These are phyloP conservation scores for Paraphaeosphaeria sporulosa DNA, from an alignment of 2,329 filamentous ascomycete species.

Conservation along the genomic window DNA sequence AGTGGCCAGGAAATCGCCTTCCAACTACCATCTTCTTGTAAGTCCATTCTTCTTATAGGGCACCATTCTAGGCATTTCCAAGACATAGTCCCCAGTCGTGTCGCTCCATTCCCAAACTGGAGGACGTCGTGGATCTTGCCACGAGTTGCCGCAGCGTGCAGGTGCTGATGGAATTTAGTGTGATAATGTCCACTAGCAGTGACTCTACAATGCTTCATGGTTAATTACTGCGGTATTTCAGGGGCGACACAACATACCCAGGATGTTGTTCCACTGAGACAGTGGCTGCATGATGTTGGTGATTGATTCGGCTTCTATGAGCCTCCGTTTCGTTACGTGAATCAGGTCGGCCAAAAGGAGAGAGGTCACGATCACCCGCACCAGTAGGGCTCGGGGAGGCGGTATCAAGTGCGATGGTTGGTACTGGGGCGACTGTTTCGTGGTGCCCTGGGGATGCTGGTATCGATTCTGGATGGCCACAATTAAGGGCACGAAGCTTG, in stretches of 20 bases:
- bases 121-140: slow-evolving; percentile 75
- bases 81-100: slow-evolving; percentile 62
- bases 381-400: slow-evolving; percentile 9
- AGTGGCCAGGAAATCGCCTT: slow-evolving; percentile 82
- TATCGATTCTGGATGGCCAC: slow-evolving; percentile 56
- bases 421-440: slow-evolving; percentile 24
- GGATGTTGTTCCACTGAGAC: not conserved
- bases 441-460: not conserved
- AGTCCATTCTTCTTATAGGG: slow-evolving; percentile 81
- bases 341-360: not conserved
- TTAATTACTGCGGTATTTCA: no score
- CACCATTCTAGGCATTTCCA: slow-evolving; percentile 86
- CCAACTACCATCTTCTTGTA: slow-evolving; percentile 76
- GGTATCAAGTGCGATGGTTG: slow-evolving; percentile 43
- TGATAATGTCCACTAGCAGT: no score
- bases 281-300: slow-evolving; percentile 19
- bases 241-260: not conserved
- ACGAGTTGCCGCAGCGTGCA: slow-evolving; percentile 63
- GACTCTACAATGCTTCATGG: no score
- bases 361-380: not conserved
- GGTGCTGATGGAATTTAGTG: slow-evolving; percentile 62
- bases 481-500: slow-evolving; percentile 73
- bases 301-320: slow-evolving; percentile 20
- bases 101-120: slow-evolving; percentile 67
- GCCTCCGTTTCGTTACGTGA: not conserved